Evolutionary conservation across 352 stramenopile species (phyloP), one percentile per base, ranked within the genome.

Genomic region (Phytophthora citricola): DNA sequence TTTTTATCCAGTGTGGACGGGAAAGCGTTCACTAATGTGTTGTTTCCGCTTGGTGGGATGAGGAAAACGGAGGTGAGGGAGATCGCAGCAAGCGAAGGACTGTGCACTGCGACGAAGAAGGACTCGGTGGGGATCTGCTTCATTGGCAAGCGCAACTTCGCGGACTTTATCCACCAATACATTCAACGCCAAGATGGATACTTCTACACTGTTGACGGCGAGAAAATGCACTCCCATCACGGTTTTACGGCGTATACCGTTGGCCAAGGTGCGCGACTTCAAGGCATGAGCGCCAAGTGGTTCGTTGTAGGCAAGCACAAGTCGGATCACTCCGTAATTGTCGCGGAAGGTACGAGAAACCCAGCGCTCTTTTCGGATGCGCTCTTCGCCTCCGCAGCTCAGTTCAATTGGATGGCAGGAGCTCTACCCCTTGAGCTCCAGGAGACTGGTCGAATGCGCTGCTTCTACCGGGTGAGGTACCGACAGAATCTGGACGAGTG

Each of bases 81-180:
- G 45, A 85, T 99, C 50, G 97, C 97, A 15, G 49, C 69, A 11
- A 67, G 88, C 1, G 82, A 83, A 20, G 77, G 85, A 3, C 76
- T 99, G 1, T 88, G 83, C 20, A 98, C 92, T 2, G 94, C 96
- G 2, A 69, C 69, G 12, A 99, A 99, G 81, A 90, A 92, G 54
- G 97, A 99, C 69, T 98, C 90, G 40, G 96, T 99, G 58, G 97
- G 97, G 14, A 99, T 99, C 66, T 99, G 97, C 78, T 99, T 99
- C 73, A 98, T 99, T 45, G 97, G 97, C 44, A 99, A 98, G 71
- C 88, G 94, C 49, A 85, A 93, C 38, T 97, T 98, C 60, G 70
- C 73, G 1, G 78, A 97, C 32, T 99, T 98, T 63, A 91, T 99
- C 51, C 82, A 94, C 20, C 80, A 98, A 61, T 99, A 98, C 72